Evolutionary conservation across 257 asterid genomes (phyloP).

Genomic region (Scutellaria galericulata): DNA sequence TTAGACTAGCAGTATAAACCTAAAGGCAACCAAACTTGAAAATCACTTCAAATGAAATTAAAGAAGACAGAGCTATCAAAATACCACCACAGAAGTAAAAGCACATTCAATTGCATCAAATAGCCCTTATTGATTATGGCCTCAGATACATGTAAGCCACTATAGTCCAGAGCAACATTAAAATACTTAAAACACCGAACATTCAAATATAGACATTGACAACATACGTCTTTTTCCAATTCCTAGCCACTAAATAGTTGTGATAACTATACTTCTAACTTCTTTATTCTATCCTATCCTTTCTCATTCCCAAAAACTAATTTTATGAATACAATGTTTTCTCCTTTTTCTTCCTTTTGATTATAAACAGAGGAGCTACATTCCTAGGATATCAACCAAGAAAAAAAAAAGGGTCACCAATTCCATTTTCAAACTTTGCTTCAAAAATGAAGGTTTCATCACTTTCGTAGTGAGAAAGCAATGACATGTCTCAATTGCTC

Average conservation of each 20-base stretch:
- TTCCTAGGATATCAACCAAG: background rate
- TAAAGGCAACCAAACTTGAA: too few relatives aligned
- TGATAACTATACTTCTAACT: background rate
- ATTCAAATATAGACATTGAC: too few relatives aligned
- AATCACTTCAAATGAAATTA: too few relatives aligned
- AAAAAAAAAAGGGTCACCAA: background rate
- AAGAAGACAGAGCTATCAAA: too few relatives aligned
- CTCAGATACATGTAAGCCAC: too few relatives aligned
- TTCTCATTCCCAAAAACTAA: background rate
- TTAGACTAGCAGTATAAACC: too few relatives aligned
- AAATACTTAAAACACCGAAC: too few relatives aligned
- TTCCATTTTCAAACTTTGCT: background rate
- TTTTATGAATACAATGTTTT: background rate
- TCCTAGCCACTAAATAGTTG: background rate
- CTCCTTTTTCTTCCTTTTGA: background rate
- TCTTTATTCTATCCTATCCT: background rate
- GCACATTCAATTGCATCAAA: too few relatives aligned
- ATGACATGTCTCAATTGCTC: background rate
- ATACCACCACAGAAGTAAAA: too few relatives aligned
- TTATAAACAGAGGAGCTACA: background rate
- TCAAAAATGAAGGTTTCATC: background rate
- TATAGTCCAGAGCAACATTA: too few relatives aligned
- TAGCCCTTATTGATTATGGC: too few relatives aligned
- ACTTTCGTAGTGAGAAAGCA: background rate
- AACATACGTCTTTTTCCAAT: too few relatives aligned